Base-by-base conservation (phyloP, 441 rosid genomes). In the Brassica hybrid region DNA sequence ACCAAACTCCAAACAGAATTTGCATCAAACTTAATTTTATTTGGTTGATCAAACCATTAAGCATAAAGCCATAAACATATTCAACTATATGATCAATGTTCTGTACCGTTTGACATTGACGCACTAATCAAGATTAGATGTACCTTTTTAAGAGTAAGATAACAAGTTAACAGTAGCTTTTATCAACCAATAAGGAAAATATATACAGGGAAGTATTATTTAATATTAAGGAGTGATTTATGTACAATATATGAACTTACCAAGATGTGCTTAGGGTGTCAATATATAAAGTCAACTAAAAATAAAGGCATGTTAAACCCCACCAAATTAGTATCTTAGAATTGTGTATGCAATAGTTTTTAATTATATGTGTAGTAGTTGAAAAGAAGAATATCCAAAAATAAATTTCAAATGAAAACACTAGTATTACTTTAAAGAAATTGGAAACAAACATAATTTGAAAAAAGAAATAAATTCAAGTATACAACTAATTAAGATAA, bases 201-300 rank as follows among this genome's bases (percentile, higher is more conserved):
- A 41, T 41, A 41, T 7, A 16, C 6, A 48, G 7, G 7, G 7
- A 48, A 0, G 10, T 54, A 54, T 54, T 54, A 54, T 54, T 16
- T 16, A 5, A 54, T 16, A 54, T 14, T 14, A 12, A 52, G 10
- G 10, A 54, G 3, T 54, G 2, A 1, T 54, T 4, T 27, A 27
- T 27, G 32, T 27, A 27, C 5, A 27, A 4, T 4, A 27, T 27
- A 5, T 27, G 32, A 0, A 27, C 32, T 19, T 5, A 7, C 9
- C 19, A 54, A 48, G 59, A 54, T 16, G 59, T 54, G 18, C 56
- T 50, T 50, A n/a, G 59, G 59, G 23, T 54, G 59, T 54, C 58
- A 54, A 54, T 48, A 13, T 5, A 48, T 48, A 48, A 13, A 48
- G 56, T 48, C 56, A 13, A 48, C 56, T n/a, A n/a, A 48, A 48